Base-by-base conservation (phyloP, 108 stramenopile genomes). In the Skeletonema costatum region DNA sequence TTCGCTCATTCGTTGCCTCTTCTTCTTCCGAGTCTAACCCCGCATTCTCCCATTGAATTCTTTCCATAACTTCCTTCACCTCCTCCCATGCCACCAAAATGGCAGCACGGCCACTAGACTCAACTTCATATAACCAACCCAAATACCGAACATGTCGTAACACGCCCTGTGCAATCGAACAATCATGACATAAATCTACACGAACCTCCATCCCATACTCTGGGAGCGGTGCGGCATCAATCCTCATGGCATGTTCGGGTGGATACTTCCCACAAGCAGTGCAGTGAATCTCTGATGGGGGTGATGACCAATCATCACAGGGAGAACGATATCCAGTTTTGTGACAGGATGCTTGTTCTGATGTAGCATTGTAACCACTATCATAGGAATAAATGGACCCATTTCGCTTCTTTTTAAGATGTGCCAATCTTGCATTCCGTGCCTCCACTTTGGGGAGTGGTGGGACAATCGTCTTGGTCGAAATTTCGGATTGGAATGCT, bases 121-220 rank as follows among this genome's bases (percentile, higher is more conserved):
- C 82, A 46, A 73, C 75, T 31, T 80, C 79, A 63, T 91, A 87
- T 60, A 91, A 65, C 66, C 84, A 80, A 29, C 77, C 74, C 60
- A 90, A 70, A 68, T 78, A 88, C 16, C 80, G 51, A 2, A 89
- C 83, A 78, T 95, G 88, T 19, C 88, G 62, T 35, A 93, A 63
- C 5, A 95, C 70, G 4, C 94, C 92, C 77, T 93, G 91, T 4
- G 87, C 87, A 19, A 87, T 65, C 33, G 32, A 58, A 68, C 94
- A 95, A 64, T 89, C 73, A 19, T 78, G 73, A 67, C 94, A 92
- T 25, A 56, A 56, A 62, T 92, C 88, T 0, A 85, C 75, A 12
- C 88, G 66, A 39, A 80, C 78, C 76, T 95, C 94, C 76, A 85
- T 83, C 41, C 90, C 88, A 71, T 93, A 95, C 68, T 92, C 90